Evolutionary conservation across 352 stramenopile genomes (phyloP).

Genomic region (Phytophthora colocasiae): DNA sequence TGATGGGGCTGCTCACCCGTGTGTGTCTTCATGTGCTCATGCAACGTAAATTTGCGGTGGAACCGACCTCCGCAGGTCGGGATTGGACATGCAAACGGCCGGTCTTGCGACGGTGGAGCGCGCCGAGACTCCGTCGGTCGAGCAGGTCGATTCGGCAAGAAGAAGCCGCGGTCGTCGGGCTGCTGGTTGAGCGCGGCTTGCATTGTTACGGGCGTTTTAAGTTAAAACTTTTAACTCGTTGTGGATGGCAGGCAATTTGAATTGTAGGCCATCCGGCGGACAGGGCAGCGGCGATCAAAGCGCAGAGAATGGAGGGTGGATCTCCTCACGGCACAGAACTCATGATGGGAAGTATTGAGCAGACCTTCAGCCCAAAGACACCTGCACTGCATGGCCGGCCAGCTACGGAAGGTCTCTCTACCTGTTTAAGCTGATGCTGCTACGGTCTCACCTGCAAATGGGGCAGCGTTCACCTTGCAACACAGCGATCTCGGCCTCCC

Average conservation of each 20-base stretch:
- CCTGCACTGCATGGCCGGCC: slow-evolving; percentile 1
- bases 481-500: background rate
- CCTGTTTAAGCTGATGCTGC: slow-evolving; percentile 22
- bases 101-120: slow-evolving; percentile 39
- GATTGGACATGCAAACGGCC: slow-evolving; percentile 57
- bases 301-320: slow-evolving; percentile 32
- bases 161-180: slow-evolving; percentile 15
- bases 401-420: slow-evolving; percentile 4
- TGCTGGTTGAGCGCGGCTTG: slow-evolving; percentile 31
- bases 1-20: slow-evolving; percentile 76
- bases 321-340: slow-evolving; percentile 38
- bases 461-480: background rate
- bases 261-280: slow-evolving; percentile 33
- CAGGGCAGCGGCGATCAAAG: slow-evolving; percentile 28
- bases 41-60: slow-evolving; percentile 77
- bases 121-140: slow-evolving; percentile 24
- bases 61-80: slow-evolving; percentile 60
- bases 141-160: slow-evolving; percentile 8
- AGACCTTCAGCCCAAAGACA: slow-evolving; percentile 19
- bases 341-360: slow-evolving; percentile 33
- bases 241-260: slow-evolving; percentile 38
- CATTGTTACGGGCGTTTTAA: slow-evolving; percentile 27
- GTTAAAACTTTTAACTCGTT: no score
- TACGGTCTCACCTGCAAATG: slow-evolving; percentile 6
- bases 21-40: slow-evolving; percentile 83